A percentile compares a stretch with the other conserved stretches of the same genome.
phyloP scores from a whole-genome alignment of 148 eudicot genomes.

The Arctostaphylos glauca region DNA sequence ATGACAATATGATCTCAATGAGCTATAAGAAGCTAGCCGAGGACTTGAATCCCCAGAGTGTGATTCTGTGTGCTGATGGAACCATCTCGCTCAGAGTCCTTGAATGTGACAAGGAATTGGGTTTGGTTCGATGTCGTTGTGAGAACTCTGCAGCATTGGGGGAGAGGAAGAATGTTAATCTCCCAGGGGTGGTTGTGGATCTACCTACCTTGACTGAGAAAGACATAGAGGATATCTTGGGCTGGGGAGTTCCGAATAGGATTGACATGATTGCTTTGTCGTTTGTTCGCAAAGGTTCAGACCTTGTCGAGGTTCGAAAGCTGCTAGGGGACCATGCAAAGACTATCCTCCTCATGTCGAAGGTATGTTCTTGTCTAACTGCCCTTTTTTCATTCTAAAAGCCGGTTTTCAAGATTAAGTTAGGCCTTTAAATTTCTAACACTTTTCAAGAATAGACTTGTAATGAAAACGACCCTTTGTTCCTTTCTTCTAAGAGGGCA shows the following conservation, averaged over 20 bases:
- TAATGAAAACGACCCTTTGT: too few relatives aligned
- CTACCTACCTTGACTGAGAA: constrained; percentile 28
- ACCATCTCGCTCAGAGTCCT: constrained; percentile 19
- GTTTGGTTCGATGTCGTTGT: constrained; percentile 20
- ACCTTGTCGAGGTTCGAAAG: constrained; percentile 24
- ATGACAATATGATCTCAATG: constrained; percentile 22
- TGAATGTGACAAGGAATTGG: constrained; percentile 18
- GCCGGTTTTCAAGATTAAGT: too few relatives aligned
- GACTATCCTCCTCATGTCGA: constrained; percentile 26
- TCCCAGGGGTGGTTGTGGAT: constrained; percentile 25
- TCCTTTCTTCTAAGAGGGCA: too few relatives aligned
- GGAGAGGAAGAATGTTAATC: constrained; percentile 27
- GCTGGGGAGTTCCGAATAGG: constrained; percentile 23
- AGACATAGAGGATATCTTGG: constrained; percentile 23
- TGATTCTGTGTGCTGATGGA: constrained; percentile 22
- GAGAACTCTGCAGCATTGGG: constrained; percentile 23
- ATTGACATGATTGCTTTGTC: constrained; percentile 29
- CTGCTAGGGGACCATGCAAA: constrained; percentile 23
- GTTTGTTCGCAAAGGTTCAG: constrained; percentile 27
- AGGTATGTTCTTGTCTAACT: constrained; percentile 5
- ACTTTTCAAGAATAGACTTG: too few relatives aligned
- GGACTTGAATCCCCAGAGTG: constrained; percentile 22
- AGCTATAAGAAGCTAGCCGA: constrained; percentile 26
- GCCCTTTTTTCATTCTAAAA: not conserved
- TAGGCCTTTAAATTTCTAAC: too few relatives aligned